These are phyloP conservation scores for Biscutella auriculata DNA, from an alignment of 441 rosid genomes.

Conservation along the genomic window DNA sequence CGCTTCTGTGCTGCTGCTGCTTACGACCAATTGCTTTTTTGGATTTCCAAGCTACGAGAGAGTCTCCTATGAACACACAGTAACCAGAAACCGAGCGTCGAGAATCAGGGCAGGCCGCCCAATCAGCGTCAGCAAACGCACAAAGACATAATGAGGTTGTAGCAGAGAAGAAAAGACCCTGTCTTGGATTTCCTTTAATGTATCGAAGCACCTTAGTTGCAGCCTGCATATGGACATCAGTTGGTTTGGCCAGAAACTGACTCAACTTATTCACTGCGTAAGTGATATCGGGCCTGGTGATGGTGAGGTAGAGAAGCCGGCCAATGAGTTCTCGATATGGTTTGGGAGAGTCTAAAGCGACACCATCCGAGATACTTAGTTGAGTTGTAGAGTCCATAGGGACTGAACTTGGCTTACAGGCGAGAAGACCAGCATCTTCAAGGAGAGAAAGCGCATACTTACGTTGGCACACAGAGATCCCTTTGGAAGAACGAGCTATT, in stretches of 20 bases:
- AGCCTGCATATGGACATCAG: background rate
- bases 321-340: background rate
- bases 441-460: too few species aligned
- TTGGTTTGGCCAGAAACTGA: background rate
- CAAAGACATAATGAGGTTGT: rapidly evolving
- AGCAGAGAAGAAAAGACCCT: background rate
- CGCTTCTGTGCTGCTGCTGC: background rate
- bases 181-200: background rate
- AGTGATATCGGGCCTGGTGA: background rate
- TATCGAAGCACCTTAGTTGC: background rate
- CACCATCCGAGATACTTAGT: too few species aligned
- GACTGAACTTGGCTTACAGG: too few species aligned
- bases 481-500: too few species aligned
- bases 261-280: background rate
- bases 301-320: background rate
- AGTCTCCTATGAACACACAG: background rate
- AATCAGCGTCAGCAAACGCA: background rate
- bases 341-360: too few species aligned
- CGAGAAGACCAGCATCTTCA: too few species aligned
- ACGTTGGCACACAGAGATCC: too few species aligned
- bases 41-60: too few species aligned
- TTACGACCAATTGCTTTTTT: background rate
- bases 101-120: background rate
- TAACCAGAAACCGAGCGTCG: background rate
- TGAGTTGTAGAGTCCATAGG: too few species aligned